Base-by-base conservation (phyloP, 2,329 filamentous ascomycete species). In the Claviceps pazoutovae region DNA sequence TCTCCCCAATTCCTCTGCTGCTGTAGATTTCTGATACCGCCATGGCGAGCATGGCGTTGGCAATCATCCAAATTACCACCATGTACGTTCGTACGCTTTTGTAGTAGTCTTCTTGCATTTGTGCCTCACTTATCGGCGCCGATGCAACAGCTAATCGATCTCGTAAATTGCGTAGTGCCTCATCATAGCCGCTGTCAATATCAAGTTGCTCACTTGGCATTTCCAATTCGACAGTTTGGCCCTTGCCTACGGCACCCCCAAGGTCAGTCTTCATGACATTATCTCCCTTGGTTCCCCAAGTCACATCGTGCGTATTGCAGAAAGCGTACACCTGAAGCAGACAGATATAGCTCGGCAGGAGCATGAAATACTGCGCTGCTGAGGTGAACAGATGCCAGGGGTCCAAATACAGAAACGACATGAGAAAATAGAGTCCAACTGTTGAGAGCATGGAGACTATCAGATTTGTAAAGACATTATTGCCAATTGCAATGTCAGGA, bases 361-460 rank as follows among this genome's bases (percentile, higher is more conserved):
- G 81, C 46, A 90, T 78, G 66, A 98, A 96, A 74, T 98, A 98
- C 66, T 96, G 90, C 0, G 76, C 80, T 0, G 87, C 83, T 0
- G 84, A 91, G 13, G 93, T 98, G 71, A 98, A 86, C 86, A 98
- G 93, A 74, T 98, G 93, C 93, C 93, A 98, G 0, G 93, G 93
- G 60, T 98, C 94, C 46, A 98, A 80, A 69, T 98, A 98, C 55
- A 98, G 71, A 71, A 98, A 88, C 23, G 86, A 93, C 83, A 95
- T 95, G 70, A 95, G 68, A 72, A 98, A 93, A 75, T 97, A 98
- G 41, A 98, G 75, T 1, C 94, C 93, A 42, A 96, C 71, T 0
- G 93, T 98, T 2, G 88, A 94, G 3, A 84, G 74, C n/a, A 86
- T 84, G 6, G 86, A 93, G 49, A 98, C 82, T 62, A 97, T 87